phyloP scores from a whole-genome alignment of 345 rosid genomes.

The Linum tenue region DNA sequence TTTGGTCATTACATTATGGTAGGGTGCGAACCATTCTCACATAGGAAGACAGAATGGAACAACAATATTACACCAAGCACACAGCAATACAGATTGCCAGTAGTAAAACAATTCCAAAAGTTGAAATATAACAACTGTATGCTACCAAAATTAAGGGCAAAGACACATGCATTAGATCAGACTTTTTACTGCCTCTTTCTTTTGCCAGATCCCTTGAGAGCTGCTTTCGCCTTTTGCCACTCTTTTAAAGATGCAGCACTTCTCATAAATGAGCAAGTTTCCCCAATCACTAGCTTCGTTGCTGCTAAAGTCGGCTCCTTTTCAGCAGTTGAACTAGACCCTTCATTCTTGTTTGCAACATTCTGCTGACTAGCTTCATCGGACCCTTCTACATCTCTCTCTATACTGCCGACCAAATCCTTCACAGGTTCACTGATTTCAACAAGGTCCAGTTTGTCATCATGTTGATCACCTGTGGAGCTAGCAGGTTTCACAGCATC shows the following conservation, averaged over 20 bases:
- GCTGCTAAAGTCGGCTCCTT: conserved; percentile 13
- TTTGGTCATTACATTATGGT: not conserved
- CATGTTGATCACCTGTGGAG: conserved; percentile 13
- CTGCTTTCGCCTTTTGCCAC: conserved; percentile 61
- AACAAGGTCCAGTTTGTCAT: conserved; percentile 10
- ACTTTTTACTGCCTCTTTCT: conserved; percentile 25
- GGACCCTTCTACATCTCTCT: conserved; percentile 10
- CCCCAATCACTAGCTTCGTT: conserved; percentile 27
- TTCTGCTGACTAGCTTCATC: conserved; percentile 15
- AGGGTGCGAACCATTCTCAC: not conserved
- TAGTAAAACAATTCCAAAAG: not conserved
- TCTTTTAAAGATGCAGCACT: conserved; percentile 60
- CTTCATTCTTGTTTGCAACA: conserved; percentile 9
- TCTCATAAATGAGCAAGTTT: conserved; percentile 65
- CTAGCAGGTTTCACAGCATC: conserved; percentile 9
- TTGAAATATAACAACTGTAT: not conserved
- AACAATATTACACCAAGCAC: not conserved
- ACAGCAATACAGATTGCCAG: not conserved
- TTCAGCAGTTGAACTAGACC: conserved; percentile 17
- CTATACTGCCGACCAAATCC: conserved; percentile 6
- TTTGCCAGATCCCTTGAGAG: conserved; percentile 41
- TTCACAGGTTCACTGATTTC: conserved; percentile 9
- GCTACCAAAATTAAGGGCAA: not conserved
- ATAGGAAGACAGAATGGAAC: not conserved
- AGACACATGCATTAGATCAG: too few relatives aligned